Base-by-base conservation (phyloP, 2,329 filamentous ascomycete species). In the Emmonsiellopsis sp. region DNA sequence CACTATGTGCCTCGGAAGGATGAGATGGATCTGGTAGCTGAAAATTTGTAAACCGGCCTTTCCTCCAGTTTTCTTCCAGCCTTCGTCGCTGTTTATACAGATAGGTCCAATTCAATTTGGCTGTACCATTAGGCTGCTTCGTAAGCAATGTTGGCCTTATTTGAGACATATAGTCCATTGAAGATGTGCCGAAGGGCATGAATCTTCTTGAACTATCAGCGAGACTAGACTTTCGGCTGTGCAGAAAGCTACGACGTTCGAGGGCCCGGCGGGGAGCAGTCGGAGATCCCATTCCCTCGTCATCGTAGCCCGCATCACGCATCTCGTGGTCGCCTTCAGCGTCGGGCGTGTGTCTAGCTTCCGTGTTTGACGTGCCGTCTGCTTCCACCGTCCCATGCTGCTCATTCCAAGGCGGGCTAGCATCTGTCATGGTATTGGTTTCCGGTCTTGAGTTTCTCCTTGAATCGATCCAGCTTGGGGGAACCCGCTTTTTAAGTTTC, bases 51-150 rank as follows among this genome's bases (percentile, higher is more conserved):
- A 81, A 95, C 54, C 83, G 85, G 3, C 88, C 91, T 17, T 84
- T 79, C 55, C 88, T 83, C 93, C 93, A 98, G 66, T 98, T 97
- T 6, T 85, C 83, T 71, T 98, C 93, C 11, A 98, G 74, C 21
- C 84, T 80, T 53, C 85, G 81, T 56, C 93, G 85, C 75, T 95
- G 88, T 59, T 88, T 88, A 72, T 95, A 98, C 1, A 98, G 76
- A 65, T 93, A 88, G 51, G 90, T 87, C 91, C 92, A 98, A 68
- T 94, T 95, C 47, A 97, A 74, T 61, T 82, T 86, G 2, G 65
- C 61, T 2, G 65, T 58, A 8, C 71, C 71, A 44, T 68, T 65
- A 4, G 63, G 58, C 55, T 63, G 58, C 43, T 63, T 60, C 5
- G 65, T 58, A 14, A 70, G 56, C 3, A 74, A 59, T 10, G 67